phyloP scores from a whole-genome alignment of 164 flowering plant species.

The Magnolia officinalis region DNA sequence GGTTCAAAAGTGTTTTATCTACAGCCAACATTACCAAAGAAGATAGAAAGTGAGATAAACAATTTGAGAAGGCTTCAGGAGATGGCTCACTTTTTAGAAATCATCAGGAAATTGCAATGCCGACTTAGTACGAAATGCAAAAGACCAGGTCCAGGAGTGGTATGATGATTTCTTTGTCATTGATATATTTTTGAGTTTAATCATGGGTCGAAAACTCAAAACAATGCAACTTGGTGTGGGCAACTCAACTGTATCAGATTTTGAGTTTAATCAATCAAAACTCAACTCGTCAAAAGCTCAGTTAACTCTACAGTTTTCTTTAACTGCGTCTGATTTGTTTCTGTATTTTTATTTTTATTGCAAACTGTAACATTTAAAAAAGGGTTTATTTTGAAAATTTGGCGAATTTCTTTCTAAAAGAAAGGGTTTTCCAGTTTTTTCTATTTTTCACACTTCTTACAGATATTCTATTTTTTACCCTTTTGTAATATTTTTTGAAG shows the following conservation, averaged over 20 bases:
- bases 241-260: too few relatives aligned
- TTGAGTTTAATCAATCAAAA: too few relatives aligned
- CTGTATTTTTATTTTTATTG: neutral
- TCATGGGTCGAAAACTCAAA: too few relatives aligned
- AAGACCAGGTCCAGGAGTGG: conserved; percentile 56
- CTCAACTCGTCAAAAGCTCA: too few relatives aligned
- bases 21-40: conserved; percentile 21
- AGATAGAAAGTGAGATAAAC: conserved; percentile 21
- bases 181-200: neutral
- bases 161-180: conserved; percentile 25
- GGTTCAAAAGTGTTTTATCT: conserved; percentile 16
- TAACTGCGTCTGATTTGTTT: neutral
- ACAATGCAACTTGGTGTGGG: too few relatives aligned
- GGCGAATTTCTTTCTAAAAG: too few relatives aligned
- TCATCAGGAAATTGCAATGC: conserved; percentile 64
- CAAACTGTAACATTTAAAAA: neutral
- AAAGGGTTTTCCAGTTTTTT: neutral
- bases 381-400: neutral
- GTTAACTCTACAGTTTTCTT: too few relatives aligned
- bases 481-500: neutral
- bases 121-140: conserved; percentile 42
- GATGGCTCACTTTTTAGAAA: conserved; percentile 75
- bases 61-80: conserved; percentile 49
- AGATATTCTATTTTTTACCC: too few relatives aligned
- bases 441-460: too few relatives aligned